A percentile compares a stretch with the other conserved stretches of the same genome.
Evolutionary conservation across 768 basidiomycete species (phyloP).

Genomic region (Sporobolomyces pararoseus): DNA sequence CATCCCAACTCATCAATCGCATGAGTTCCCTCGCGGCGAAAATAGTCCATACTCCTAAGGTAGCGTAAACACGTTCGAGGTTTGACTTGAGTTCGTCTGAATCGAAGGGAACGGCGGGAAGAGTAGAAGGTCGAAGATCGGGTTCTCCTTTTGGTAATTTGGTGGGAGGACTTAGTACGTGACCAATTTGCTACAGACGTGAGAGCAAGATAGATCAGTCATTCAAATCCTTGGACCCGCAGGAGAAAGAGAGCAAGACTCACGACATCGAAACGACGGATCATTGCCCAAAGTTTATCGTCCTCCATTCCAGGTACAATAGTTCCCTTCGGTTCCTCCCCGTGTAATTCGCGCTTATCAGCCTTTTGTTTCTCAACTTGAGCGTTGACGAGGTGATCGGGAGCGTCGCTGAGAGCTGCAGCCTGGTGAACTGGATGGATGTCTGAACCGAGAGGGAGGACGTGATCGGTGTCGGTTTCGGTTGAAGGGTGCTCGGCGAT

Average conservation of each 20-base stretch:
- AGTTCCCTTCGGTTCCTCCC: slow-evolving; percentile 45
- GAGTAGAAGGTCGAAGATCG: slow-evolving; percentile 50
- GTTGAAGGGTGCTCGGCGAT: slow-evolving; percentile 32
- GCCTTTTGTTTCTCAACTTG: slow-evolving; percentile 52
- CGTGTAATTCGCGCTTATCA: slow-evolving; percentile 47
- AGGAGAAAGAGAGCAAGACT: slow-evolving; percentile 18
- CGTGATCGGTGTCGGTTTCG: slow-evolving; percentile 36
- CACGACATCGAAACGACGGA: slow-evolving; percentile 50
- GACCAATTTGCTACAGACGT: slow-evolving; percentile 49
- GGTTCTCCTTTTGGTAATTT: slow-evolving; percentile 49
- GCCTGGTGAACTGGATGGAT: slow-evolving; percentile 48
- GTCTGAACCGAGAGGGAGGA: slow-evolving; percentile 48
- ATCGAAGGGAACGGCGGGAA: slow-evolving; percentile 51
- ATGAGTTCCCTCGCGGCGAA: slow-evolving; percentile 47
- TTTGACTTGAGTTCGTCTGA: slow-evolving; percentile 50
- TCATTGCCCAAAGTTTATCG: slow-evolving; percentile 50
- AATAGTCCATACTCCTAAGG: slow-evolving; percentile 48
- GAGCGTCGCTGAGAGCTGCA: slow-evolving; percentile 45
- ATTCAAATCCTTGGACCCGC: not conserved
- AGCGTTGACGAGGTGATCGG: slow-evolving; percentile 47
- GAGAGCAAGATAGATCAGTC: not conserved
- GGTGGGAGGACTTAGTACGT: slow-evolving; percentile 50
- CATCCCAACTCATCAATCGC: slow-evolving; percentile 50
- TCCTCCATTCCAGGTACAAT: slow-evolving; percentile 51
- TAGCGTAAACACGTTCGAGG: slow-evolving; percentile 50